These are phyloP conservation scores for Ganoderma lingzhi DNA, from an alignment of 1,284 basidiomycete genomes.

Conservation along the genomic window DNA sequence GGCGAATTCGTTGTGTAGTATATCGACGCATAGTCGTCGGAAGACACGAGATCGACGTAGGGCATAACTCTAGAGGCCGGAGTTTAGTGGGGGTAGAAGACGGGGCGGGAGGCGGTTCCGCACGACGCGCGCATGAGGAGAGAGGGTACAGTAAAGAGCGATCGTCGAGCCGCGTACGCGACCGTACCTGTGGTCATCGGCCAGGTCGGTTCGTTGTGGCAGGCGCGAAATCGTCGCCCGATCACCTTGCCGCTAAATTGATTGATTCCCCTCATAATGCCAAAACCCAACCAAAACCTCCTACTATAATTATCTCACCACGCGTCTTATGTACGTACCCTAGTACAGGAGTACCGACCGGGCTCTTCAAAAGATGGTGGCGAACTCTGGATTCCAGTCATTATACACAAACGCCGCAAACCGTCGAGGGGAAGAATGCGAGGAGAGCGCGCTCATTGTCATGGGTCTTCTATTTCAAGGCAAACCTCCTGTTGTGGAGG, in stretches of 20 bases:
- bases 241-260: slow-evolving; percentile 17
- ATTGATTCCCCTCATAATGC: slow-evolving; percentile 24
- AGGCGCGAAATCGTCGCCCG: slow-evolving; percentile 16
- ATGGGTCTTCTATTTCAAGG: background rate
- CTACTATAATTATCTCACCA: slow-evolving; percentile 15
- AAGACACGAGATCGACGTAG: slow-evolving; percentile 69
- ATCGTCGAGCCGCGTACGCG: background rate
- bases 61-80: slow-evolving; percentile 58
- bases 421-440: background rate
- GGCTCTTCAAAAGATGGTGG: background rate
- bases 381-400: background rate
- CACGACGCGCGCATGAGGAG: slow-evolving; percentile 24
- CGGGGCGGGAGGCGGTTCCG: slow-evolving; percentile 10
- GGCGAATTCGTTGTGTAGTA: slow-evolving; percentile 74
- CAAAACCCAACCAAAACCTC: background rate
- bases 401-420: background rate
- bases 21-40: slow-evolving; percentile 72
- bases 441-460: background rate
- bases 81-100: slow-evolving; percentile 15
- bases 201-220: background rate
- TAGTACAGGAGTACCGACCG: background rate
- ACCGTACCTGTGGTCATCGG: background rate
- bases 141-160: slow-evolving; percentile 6
- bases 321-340: slow-evolving; percentile 5
- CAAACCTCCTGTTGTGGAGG: background rate